Evolutionary conservation across 108 stramenopile species (phyloP), one percentile per base, ranked within the genome.

Genomic region (Conticribra weissflogii): DNA sequence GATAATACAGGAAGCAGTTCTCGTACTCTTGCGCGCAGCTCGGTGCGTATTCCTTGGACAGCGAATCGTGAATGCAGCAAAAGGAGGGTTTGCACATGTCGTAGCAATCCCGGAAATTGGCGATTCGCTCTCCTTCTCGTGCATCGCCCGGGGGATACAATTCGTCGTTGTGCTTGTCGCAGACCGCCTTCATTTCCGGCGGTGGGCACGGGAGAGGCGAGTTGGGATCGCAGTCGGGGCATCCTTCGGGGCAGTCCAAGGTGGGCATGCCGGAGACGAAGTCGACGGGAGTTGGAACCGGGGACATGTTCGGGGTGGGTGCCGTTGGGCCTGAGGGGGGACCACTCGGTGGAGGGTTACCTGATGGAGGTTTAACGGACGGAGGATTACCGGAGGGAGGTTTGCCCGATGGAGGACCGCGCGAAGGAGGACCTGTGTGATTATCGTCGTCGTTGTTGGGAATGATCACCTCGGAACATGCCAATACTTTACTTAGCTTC

Each of bases 71-170:
- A 45, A 85, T 85, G 47, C 84, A 85, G 34, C 84, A 85, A 50
- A 80, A 85, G 48, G 78, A 80, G 16, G 81, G 81, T 54, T 82
- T 82, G 78, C 84, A 85, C 69, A 72, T 74, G 17, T 80, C 67
- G 47, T 79, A 85, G 27, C 84, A 85, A 36, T 82, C 74, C 46
- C 41, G 45, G 45, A 85, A 85, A 31, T 74, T 82, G 48, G 73
- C 66, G 12, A 52, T 45, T 3, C 66, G 66, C 31, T 76, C 47
- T 30, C 66, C 66, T 1, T 22, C 71, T 45, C 30, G 34, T 22
- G 59, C 21, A 51, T 49, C 49, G 3, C 49, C 66, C 46, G 60
- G 53, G 22, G 71, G 71, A 17, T 52, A 72, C 28, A 72, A 41
- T 53, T 66, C 69, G 46, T 51, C 23, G 19, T 78, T 72, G 55